Percentiles rank a stretch among this genome's conserved stretches.
These are phyloP conservation scores for Scutellaria baicalensis DNA, from an alignment of 257 asterid species.

Conservation along the genomic window DNA sequence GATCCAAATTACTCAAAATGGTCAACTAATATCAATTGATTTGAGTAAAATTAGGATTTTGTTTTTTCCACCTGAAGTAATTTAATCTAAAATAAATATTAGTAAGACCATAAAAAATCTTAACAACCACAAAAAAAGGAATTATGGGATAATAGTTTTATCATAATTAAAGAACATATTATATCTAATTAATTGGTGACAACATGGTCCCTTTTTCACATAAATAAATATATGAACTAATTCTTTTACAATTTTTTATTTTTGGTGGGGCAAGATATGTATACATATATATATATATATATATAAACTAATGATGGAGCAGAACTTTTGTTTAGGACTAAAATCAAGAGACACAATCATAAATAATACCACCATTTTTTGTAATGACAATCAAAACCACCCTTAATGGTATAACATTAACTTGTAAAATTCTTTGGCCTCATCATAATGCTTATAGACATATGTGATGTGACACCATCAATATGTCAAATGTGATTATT, in stretches of 20 bases:
- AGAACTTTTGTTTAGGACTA: neutral
- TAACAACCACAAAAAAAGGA: too few species aligned
- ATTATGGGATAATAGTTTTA: too few species aligned
- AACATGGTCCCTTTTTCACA: neutral
- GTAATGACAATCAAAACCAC: conserved; percentile 18
- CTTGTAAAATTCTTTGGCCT: conserved; percentile 6
- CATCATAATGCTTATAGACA: conserved; percentile 14
- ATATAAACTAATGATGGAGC: neutral
- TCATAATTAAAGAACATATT: neutral
- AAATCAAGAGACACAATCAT: conserved; percentile 32
- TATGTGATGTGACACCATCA: neutral
- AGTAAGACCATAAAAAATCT: too few species aligned
- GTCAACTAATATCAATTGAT: too few species aligned
- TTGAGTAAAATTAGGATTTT: too few species aligned
- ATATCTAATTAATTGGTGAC: neutral
- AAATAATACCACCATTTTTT: conserved; percentile 9
- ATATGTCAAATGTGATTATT: neutral
- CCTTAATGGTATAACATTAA: neutral
- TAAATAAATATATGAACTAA: neutral
- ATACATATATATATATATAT: too few species aligned
- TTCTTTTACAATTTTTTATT: neutral
- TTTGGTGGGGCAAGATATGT: neutral
- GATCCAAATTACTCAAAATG: too few species aligned
- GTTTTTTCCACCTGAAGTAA: too few species aligned
- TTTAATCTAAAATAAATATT: too few species aligned